phyloP scores from a whole-genome alignment of 306 rosid genomes.

The Cucurbita maxima region DNA sequence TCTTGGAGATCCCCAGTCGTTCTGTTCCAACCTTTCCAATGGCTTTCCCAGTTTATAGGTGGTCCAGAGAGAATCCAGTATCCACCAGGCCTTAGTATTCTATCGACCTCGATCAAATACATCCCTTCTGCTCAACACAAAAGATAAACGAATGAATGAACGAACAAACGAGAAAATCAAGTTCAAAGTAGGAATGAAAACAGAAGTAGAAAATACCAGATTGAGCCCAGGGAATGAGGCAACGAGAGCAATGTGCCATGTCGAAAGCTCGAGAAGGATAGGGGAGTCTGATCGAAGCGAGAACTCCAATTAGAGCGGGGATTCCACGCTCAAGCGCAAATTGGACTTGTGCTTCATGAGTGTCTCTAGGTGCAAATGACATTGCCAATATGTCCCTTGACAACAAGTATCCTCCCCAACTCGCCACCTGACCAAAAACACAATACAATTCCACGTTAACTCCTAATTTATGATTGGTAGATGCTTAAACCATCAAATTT shows the following conservation, averaged over 20 bases:
- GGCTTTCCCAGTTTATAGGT: conserved; percentile 75
- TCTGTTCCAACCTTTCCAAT: conserved; percentile 88
- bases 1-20: conserved; percentile 40
- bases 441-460: not conserved
- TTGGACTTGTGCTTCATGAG: conserved; percentile 88
- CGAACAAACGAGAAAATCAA: no score
- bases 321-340: conserved; percentile 95
- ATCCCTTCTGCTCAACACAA: conserved; percentile 42
- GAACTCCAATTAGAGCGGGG: conserved; percentile 82
- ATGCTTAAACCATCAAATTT: no score
- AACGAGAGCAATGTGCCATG: conserved; percentile 97
- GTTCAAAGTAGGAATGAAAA: not conserved
- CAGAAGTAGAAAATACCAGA: conserved; percentile 27
- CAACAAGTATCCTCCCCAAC: conserved; percentile 87
- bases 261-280: conserved; percentile 94
- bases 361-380: conserved; percentile 93
- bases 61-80: conserved; percentile 97
- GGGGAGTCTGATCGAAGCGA: conserved; percentile 81
- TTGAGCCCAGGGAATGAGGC: conserved; percentile 92
- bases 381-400: conserved; percentile 62
- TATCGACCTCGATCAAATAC: conserved; percentile 69
- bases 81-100: conserved; percentile 89
- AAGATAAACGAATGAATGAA: not conserved
- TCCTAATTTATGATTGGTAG: no score
- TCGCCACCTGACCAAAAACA: conserved; percentile 52